A percentile compares a stretch with the other conserved stretches of the same genome.
Evolutionary conservation across 2,329 filamentous ascomycete species (phyloP).

Genomic region (Colletotrichum costaricense): DNA sequence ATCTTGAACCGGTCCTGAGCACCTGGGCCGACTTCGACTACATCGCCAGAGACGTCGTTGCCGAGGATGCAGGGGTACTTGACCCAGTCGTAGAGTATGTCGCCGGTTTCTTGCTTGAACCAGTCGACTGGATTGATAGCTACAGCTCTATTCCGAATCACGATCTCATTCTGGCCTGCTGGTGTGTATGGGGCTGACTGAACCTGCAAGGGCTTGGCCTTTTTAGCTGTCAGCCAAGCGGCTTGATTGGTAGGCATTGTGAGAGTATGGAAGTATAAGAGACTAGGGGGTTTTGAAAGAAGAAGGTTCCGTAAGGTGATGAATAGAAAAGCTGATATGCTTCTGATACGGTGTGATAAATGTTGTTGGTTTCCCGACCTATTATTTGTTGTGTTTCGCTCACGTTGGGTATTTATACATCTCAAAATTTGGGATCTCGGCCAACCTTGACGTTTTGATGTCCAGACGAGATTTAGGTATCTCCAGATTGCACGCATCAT

Average conservation of each 20-base stretch:
- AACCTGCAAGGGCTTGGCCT: constrained; percentile 24
- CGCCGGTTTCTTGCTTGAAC: constrained; percentile 38
- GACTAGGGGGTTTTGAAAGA: not conserved
- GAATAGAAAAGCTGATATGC: too few relatives aligned
- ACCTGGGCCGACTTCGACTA: constrained; percentile 41
- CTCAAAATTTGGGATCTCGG: not conserved
- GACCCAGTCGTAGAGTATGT: constrained; percentile 36
- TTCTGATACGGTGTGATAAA: too few relatives aligned
- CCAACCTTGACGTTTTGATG: not conserved
- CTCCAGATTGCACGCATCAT: not conserved
- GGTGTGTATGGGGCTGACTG: constrained; percentile 28
- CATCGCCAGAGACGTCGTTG: constrained; percentile 46
- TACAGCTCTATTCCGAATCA: constrained; percentile 44
- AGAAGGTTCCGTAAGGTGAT: too few relatives aligned
- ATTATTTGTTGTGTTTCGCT: not conserved
- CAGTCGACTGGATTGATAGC: constrained; percentile 47
- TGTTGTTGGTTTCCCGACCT: too few relatives aligned
- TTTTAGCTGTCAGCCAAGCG: constrained; percentile 33
- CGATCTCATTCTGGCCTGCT: constrained; percentile 38
- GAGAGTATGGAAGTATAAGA: not conserved
- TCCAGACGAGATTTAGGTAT: not conserved
- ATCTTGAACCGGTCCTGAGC: constrained; percentile 38
- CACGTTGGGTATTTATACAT: not conserved
- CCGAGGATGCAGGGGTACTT: constrained; percentile 46
- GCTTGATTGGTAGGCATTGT: constrained; percentile 26